Base-by-base conservation (phyloP, 2,329 filamentous ascomycete genomes). In the Cladorrhinum sp. region DNA sequence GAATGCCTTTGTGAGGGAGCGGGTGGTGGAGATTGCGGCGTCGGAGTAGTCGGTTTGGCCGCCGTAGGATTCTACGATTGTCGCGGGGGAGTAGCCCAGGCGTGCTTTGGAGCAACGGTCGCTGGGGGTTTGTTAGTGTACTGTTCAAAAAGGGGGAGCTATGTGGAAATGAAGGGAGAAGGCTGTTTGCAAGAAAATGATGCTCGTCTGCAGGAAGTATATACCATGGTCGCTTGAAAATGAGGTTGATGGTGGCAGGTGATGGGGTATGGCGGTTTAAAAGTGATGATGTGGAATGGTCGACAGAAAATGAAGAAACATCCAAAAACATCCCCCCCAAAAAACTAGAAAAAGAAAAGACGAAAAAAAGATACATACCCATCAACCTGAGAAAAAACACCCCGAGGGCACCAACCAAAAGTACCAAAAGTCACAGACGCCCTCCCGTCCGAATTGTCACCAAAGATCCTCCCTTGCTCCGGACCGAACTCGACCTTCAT, bases 31-130 rank as follows among this genome's bases (percentile, higher is more conserved):
- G 60, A 74, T 72, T 20, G 78, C 74, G 60, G 77, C 75, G 54
- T 72, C 66, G 63, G 76, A 77, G 71, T 82, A 80, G 39, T n/a
- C 73, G 60, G 52, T 72, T 74, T 12, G 36, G 21, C n/a, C 48
- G 54, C 69, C 67, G 59, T 79, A 74, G 52, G 76, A 64, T 14
- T 61, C 51, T 60, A 87, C 74, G 63, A 82, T 72, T 2, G 72
- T 61, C 55, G 79, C 77, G 14, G 83, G 81, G 65, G 80, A 75
- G 75, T 88, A 88, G 68, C 85, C 86, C 62, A 88, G 74, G 28
- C 72, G 72, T 20, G 74, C 72, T 53, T 64, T 65, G 49, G 78
- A 79, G 78, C 84, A 87, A 51, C 68, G 68, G 66, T 84, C 79
- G n/a, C 74, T 72, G 58, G 16, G 42, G 10, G n/a, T n/a, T n/a